Evolutionary conservation across 495 filamentous ascomycete genomes (phyloP), one percentile per base, ranked within the genome.

Genomic region (Barbatosphaeria neglecta): DNA sequence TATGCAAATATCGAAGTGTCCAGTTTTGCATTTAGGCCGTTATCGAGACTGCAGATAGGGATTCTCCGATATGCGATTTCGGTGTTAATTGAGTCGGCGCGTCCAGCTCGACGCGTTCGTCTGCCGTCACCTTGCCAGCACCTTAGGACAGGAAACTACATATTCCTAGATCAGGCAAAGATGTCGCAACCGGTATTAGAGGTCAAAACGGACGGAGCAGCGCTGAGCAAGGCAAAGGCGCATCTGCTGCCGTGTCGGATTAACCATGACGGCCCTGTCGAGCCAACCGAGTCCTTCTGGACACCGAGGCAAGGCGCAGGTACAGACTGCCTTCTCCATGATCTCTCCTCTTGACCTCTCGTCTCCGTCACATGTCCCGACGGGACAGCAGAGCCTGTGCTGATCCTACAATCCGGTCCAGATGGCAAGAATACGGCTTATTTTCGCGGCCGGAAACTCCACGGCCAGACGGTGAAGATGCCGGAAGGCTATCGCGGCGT

Each of bases 191-290:
- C 58, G 33, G 57, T 65, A 16, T 60, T 60, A 31, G 25, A 37
- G 2, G 37, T 64, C 6, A 37, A 48, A 8, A 20, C n/a, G n/a
- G 19, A 48, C 11, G 50, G 49, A 10, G 24, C 51, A 8, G 43
- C 47, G 6, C 41, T 47, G n/a, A 20, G 50, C 15, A 74, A 75
- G 53, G 74, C 73, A 47, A 83, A 73, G 2, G 82, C 87, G 0
- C 84, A 97, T 61, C 67, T 97, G 35, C 76, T 97, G 17, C 90
- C 90, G 6, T 95, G 89, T 56, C 74, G 76, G 44, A 79, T 97
- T 54, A 75, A 90, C 53, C 81, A 93, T 58, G 76, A 84, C 57
- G 90, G 90, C 6, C 66, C 79, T 10, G 68, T 88, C 41, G 72
- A 80, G 15, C 74, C 80, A 2, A 65, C 77, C 5, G 53, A 77